Conservation (phyloP, 176 grass and related monocot genomes). For the Alloteropsis semialata region DNA sequence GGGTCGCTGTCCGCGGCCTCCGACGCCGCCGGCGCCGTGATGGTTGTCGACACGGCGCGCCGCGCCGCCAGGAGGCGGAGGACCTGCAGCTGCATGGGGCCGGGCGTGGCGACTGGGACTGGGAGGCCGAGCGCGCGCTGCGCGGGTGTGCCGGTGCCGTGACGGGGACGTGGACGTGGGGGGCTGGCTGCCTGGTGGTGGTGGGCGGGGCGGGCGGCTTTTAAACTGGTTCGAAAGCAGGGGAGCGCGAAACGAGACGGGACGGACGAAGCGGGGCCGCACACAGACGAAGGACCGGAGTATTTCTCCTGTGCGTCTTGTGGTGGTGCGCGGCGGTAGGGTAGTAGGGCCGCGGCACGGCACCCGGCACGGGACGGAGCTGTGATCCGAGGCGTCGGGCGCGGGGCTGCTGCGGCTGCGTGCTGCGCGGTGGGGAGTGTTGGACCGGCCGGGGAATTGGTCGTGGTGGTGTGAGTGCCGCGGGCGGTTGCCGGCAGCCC, state of each 20-base stretch:
- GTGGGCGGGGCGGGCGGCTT: neutral
- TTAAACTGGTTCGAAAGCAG: neutral
- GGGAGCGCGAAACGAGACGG: constrained; percentile 13
- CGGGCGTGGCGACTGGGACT: neutral
- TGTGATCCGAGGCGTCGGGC: neutral
- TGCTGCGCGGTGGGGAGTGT: neutral
- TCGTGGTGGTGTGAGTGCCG: neutral
- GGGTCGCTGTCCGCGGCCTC: neutral
- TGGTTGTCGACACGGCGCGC: neutral
- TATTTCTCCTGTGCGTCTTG: neutral
- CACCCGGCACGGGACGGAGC: neutral
- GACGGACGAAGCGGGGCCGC: neutral
- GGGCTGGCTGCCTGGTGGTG: neutral
- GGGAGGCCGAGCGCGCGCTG: neutral
- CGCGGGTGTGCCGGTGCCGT: neutral
- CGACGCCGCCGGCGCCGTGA: neutral
- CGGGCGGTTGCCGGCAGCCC: too few species aligned
- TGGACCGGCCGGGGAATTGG: neutral
- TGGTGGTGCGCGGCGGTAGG: neutral
- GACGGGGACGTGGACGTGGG: neutral
- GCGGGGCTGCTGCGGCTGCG: neutral
- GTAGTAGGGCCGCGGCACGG: neutral
- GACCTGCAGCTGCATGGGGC: constrained; percentile 32
- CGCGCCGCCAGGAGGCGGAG: constrained; percentile 31
- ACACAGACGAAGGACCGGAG: neutral